phyloP scores from a whole-genome alignment of 345 rosid genomes.

The Nasturtium officinale region DNA sequence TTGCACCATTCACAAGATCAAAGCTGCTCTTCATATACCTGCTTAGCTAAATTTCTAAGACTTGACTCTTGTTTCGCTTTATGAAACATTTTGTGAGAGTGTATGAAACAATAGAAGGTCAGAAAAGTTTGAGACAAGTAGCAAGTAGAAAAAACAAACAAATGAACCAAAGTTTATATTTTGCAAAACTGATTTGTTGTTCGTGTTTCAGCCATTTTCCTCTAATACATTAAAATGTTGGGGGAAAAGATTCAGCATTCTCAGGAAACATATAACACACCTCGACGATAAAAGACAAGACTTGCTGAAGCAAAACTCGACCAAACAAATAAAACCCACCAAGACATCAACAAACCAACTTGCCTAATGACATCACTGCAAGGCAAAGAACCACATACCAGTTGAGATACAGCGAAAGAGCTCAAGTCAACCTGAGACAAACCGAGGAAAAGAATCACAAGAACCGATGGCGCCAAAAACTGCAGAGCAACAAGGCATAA shows the following conservation, averaged over 20 bases:
- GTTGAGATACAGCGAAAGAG: conserved; percentile 45
- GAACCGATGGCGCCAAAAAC: conserved; percentile 63
- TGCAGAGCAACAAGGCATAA: conserved; percentile 76
- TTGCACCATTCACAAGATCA: conserved; percentile 64
- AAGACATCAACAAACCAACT: conserved; percentile 69
- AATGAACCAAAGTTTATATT: conserved; percentile 25
- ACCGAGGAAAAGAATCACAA: conserved; percentile 69
- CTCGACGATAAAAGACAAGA: conserved; percentile 69
- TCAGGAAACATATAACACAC: conserved; percentile 71
- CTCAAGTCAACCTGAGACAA: conserved; percentile 60
- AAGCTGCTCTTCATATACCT: conserved; percentile 45
- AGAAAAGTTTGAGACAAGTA: not conserved
- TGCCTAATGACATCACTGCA: conserved; percentile 57
- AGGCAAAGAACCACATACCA: conserved; percentile 57
- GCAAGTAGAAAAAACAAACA: conserved; percentile 28
- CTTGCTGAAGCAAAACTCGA: conserved; percentile 58
- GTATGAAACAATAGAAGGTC: not conserved
- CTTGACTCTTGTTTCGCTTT: not conserved
- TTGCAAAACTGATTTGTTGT: conserved; percentile 36
- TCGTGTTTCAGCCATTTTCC: not conserved
- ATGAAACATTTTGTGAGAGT: not conserved
- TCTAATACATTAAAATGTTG: not conserved
- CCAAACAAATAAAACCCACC: conserved; percentile 89
- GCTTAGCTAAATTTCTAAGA: conserved; percentile 5
- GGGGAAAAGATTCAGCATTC: conserved; percentile 13